Evolutionary conservation across 352 stramenopile genomes (phyloP), one percentile per base, ranked within the genome.

Genomic region (Phytophthora pinifolia): DNA sequence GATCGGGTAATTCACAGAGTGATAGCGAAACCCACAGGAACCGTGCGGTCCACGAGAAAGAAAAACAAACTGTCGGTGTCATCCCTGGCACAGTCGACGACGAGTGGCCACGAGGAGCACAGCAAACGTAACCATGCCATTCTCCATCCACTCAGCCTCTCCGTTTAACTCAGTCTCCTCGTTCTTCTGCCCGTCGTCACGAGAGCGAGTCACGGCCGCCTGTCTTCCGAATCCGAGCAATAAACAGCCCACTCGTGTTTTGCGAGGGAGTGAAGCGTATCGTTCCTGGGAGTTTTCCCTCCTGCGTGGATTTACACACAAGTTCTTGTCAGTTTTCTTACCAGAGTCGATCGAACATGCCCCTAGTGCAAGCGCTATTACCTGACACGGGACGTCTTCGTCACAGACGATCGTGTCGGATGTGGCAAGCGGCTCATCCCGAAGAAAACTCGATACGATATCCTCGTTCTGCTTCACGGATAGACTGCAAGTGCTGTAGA

Each of bases 401-500:
- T 35, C 20, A 31, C 49, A 44, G 12, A 72, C 59, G 10, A 90
- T 81, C 1, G 61, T 46, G 22, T 78, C 47, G 4, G 89, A 41
- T 12, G 32, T 51, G 6, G 79, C 80, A 2, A 41, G 46, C 0
- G 67, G 43, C 39, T 81, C 62, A 6, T 76, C 62, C 12, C 76
- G 32, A 1, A 98, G 67, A 31, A 98, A 86, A 25, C 53, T 74
- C 7, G 55, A 35, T 8, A 98, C 89, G n/a, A 98, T 78, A 3
- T 89, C 72, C 72, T 98, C 93, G 62, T 98, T 98, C 68, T 98
- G 92, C 56, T 84, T 77, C 15, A 89, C 51, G 1, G 87, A 97
- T 14, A 98, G 74, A 46, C 91, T 98, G 70, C 95, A 98, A 7
- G 92, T 98, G 49, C 89, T 97, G 67, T 98, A 98, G n/a, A 98